These are phyloP conservation scores for Lichina pygmaea DNA, from an alignment of 495 filamentous ascomycete species.

Conservation along the genomic window DNA sequence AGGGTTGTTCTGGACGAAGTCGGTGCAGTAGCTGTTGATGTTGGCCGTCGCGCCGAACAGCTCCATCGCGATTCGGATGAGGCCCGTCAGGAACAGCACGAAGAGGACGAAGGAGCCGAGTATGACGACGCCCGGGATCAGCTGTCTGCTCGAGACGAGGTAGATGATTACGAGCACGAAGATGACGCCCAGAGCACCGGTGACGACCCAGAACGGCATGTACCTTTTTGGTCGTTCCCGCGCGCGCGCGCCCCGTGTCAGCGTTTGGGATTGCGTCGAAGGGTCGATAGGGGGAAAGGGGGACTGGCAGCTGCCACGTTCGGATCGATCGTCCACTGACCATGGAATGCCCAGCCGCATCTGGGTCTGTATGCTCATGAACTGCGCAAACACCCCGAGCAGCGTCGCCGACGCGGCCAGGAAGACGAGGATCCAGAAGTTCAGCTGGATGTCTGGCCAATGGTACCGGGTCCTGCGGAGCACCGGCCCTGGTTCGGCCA, in stretches of 20 bases:
- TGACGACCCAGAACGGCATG: constrained; percentile 73
- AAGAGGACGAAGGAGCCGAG: constrained; percentile 84
- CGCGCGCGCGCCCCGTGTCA: neutral
- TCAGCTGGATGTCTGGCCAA: constrained; percentile 85
- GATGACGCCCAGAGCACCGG: constrained; percentile 36
- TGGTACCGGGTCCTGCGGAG: constrained; percentile 23
- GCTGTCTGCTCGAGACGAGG: constrained; percentile 48
- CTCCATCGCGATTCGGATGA: constrained; percentile 75
- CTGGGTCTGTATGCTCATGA: constrained; percentile 52
- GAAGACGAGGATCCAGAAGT: constrained; percentile 79
- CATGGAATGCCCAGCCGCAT: constrained; percentile 53
- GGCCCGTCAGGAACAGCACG: constrained; percentile 68
- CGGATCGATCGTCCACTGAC: constrained; percentile 20
- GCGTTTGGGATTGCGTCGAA: neutral
- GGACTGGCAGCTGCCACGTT: neutral
- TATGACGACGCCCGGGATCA: constrained; percentile 76
- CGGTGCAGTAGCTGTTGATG: constrained; percentile 56
- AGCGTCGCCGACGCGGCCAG: constrained; percentile 50
- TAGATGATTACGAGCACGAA: constrained; percentile 46
- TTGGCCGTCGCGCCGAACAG: constrained; percentile 56
- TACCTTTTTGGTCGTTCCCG: constrained; percentile 32
- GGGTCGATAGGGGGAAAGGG: neutral
- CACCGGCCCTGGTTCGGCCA: neutral
- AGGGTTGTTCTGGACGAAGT: constrained; percentile 31
- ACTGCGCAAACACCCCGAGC: constrained; percentile 65